Evolutionary conservation across 768 basidiomycete species (phyloP).

Genomic region (Lentinula boryana): DNA sequence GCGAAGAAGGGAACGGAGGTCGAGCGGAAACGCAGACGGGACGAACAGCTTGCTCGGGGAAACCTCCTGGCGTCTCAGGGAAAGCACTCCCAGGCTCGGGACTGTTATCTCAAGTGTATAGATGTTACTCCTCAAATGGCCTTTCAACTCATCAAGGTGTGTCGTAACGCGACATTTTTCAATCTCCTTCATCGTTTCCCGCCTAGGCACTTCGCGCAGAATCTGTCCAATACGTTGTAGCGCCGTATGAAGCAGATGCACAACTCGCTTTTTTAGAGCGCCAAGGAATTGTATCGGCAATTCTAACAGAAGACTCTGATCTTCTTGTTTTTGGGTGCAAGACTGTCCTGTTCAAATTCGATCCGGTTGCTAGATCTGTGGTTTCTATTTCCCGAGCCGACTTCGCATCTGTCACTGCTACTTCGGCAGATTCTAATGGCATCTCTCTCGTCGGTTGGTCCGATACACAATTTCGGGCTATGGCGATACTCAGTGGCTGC

Average conservation of each 20-base stretch:
- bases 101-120: conserved; percentile 83
- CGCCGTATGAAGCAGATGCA: conserved; percentile 98
- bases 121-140: conserved; percentile 99
- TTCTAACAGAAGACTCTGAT: conserved; percentile 98
- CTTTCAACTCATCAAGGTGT: conserved; percentile 92
- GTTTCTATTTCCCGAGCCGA: conserved; percentile 60
- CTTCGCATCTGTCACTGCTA: conserved; percentile 52
- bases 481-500: conserved; percentile 91
- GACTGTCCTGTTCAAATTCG: conserved; percentile 91
- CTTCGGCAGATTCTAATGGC: conserved; percentile 41
- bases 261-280: conserved; percentile 92
- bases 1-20: conserved; percentile 90
- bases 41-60: conserved; percentile 71
- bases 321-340: conserved; percentile 95
- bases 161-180: conserved; percentile 7
- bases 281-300: conserved; percentile 75
- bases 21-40: conserved; percentile 69
- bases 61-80: conserved; percentile 73
- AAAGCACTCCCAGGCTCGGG: conserved; percentile 73
- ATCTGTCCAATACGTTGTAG: conserved; percentile 78
- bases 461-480: conserved; percentile 83
- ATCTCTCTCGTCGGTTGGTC: conserved; percentile 87
- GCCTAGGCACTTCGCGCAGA: conserved; percentile 83
- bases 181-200: background rate
- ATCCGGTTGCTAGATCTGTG: conserved; percentile 58